Percentiles rank a stretch among this genome's conserved stretches.
Evolutionary conservation across 2,329 filamentous ascomycete species (phyloP).

Genomic region (Lecanicillium sp.): DNA sequence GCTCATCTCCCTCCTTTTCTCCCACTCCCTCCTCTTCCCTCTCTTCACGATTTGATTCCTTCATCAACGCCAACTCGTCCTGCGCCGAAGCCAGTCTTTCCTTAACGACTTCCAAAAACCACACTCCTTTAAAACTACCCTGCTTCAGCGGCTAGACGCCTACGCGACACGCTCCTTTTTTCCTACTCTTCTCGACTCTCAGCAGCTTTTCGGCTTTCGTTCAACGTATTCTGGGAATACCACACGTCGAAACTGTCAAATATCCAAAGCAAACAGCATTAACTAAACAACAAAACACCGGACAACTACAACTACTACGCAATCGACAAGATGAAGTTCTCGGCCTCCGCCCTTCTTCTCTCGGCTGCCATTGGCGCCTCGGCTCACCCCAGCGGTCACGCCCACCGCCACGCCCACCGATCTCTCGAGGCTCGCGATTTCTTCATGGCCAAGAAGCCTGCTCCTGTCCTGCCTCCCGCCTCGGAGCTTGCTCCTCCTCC

Average conservation of each 20-base stretch:
- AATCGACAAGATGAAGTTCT: slow-evolving; percentile 31
- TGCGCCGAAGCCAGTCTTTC: slow-evolving; percentile 9
- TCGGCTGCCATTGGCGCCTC: slow-evolving; percentile 32
- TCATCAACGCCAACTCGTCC: slow-evolving; percentile 11
- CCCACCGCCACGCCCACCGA: slow-evolving; percentile 25
- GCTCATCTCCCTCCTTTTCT: slow-evolving; percentile 12
- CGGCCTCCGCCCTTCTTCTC: slow-evolving; percentile 24
- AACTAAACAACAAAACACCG: slow-evolving; percentile 3
- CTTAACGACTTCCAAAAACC: slow-evolving; percentile 7
- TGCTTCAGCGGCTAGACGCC: slow-evolving; percentile 7
- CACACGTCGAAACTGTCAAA: neutral
- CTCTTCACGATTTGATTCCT: slow-evolving; percentile 12
- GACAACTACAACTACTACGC: neutral
- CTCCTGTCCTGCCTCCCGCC: slow-evolving; percentile 11
- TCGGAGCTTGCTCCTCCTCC: slow-evolving; percentile 3
- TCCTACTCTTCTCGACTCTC: neutral
- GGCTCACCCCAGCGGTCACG: slow-evolving; percentile 31
- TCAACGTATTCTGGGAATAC: slow-evolving; percentile 9
- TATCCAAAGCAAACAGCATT: neutral
- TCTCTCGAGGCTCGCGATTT: slow-evolving; percentile 23
- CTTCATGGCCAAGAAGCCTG: slow-evolving; percentile 25
- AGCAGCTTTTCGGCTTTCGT: slow-evolving; percentile 8
- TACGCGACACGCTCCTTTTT: slow-evolving; percentile 10
- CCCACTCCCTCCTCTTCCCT: slow-evolving; percentile 7
- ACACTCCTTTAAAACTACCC: slow-evolving; percentile 5